phyloP scores from a whole-genome alignment of 441 rosid genomes.

The Kokia cookei region DNA sequence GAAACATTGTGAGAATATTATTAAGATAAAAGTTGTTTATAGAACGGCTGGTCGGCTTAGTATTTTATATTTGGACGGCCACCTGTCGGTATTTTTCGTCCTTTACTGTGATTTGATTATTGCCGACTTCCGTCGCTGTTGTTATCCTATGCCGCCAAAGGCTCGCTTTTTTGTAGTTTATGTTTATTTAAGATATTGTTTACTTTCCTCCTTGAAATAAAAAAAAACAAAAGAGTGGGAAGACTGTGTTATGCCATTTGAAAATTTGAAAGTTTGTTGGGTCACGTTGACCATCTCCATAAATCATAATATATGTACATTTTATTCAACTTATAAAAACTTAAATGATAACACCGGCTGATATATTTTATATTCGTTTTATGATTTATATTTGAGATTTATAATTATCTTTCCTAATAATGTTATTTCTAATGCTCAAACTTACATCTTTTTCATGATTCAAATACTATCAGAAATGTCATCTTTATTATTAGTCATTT shows the following conservation, averaged over 20 bases:
- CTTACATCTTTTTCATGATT: fast-evolving
- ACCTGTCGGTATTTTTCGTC: neutral
- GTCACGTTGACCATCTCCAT: neutral
- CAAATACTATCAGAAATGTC: too few species aligned
- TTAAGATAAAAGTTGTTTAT: neutral
- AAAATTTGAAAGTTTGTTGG: neutral
- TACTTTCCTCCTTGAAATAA: neutral
- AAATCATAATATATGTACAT: neutral
- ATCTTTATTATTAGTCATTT: too few species aligned
- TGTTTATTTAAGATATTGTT: neutral
- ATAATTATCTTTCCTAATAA: too few species aligned
- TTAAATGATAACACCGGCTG: too few species aligned
- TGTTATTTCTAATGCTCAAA: too few species aligned
- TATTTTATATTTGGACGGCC: neutral
- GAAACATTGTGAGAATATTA: neutral
- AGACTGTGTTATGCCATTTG: neutral
- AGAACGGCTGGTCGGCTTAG: neutral
- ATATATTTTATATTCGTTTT: too few species aligned
- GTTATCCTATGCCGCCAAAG: neutral
- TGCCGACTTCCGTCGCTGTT: neutral
- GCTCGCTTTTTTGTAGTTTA: neutral
- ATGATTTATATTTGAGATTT: too few species aligned
- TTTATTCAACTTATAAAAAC: neutral
- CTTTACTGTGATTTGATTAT: neutral
- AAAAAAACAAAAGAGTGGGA: neutral